Base-by-base conservation (phyloP, 208 protist genomes). In the Leishmania turanica region DNA sequence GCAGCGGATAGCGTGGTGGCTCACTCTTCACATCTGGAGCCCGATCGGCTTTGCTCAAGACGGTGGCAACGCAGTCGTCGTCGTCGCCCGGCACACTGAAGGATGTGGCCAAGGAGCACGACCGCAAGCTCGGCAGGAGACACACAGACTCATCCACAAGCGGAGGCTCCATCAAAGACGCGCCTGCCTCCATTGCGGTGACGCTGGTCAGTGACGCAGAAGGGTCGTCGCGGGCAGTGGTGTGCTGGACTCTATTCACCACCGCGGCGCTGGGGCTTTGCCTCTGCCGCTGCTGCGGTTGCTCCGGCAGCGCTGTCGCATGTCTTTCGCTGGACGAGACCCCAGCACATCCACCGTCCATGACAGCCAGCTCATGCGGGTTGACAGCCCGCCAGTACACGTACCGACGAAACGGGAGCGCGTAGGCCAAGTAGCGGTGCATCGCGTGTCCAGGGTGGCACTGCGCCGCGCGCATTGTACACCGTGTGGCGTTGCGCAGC, bases 321-420 rank as follows among this genome's bases (percentile, higher is more conserved):
- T 83, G 21, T 2, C n/a, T 42, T 51, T 27, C n/a, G 19, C 42
- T 34, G 13, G 8, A 11, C 9, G 13, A 37, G 9, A 15, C 9
- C 69, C 45, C 75, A 34, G 45, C 47, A 49, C 24, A 53, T 7
- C n/a, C 31, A 51, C 54, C 40, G 6, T 75, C 13, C 42, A 54
- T 6, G 24, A 19, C 27, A 15, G 21, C 24, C 7, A 45, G 3
- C 15, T 51, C 69, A 51, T 3, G 24, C 64, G 53, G 75, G 40
- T 74, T 27, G 11, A 76, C 70, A 11, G 83, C 83, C 1, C 75
- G 81, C 77, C 83, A 79, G 70, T 88, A 77, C 54, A 91, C 85
- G 64, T 90, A 93, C 4, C 88, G 85, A 9, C 93, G 92, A 76
- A 97, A 97, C 6, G 91, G 93, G 31, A 97, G 84, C 6, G 89